Evolutionary conservation across 2,329 filamentous ascomycete genomes (phyloP), one percentile per base, ranked within the genome.

Genomic region (Colletotrichum magnum): DNA sequence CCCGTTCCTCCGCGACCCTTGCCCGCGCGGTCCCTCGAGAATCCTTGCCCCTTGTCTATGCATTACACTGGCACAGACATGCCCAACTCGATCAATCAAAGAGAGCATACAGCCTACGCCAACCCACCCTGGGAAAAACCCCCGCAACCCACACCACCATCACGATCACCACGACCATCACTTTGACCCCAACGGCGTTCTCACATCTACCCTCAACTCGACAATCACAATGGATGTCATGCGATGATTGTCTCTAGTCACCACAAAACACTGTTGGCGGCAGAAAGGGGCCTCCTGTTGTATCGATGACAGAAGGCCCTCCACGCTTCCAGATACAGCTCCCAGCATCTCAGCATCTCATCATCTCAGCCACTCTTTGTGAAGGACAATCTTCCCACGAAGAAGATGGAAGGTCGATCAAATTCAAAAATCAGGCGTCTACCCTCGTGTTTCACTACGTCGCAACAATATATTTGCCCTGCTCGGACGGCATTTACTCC

Each of bases 1-100:
- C 61, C 66, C 66, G 62, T 36, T 39, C 62, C 66, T 66, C 62
- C 62, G 62, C 62, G 62, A 60, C 50, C 66, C 66, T 41, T 69
- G 62, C 45, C 6, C 43, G 47, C 18, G 62, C 39, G 15, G n/a
- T 39, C 61, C 54, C 43, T 50, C 15, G n/a, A 51, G 21, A 36
- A 51, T 26, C 62, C 67, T 51, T 66, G 56, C 39, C 36, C 45
- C 13, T 10, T 36, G 32, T 36, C 32, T 10, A 41, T 47, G 66
- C 50, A 47, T 15, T 50, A 62, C 50, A 50, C 16, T 18, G 47
- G 47, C 47, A 59, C 26, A 26, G 56, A 28, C 62, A 45, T 65
- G 61, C 54, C 0, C 66, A 59, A 36, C 21, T 54, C 43, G 50
- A 36, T 36, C 60, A 68, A 64, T 59, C 50, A 54, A 43, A 18